These are phyloP conservation scores for Trichoderma sp. DNA, from an alignment of 2,329 filamentous ascomycete species.

Conservation along the genomic window DNA sequence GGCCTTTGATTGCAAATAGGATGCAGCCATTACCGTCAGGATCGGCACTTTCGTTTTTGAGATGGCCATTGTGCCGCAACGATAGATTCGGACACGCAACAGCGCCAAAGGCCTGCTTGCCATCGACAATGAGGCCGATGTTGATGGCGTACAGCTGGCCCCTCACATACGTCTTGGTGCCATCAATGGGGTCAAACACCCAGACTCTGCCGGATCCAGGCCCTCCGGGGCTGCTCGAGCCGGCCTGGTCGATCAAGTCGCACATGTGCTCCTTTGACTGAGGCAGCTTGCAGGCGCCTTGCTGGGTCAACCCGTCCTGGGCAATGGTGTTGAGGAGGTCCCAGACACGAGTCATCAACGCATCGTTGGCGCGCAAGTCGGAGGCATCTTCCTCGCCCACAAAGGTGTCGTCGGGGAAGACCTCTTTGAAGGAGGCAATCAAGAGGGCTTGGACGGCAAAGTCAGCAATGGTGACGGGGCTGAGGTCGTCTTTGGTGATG, in stretches of 20 bases:
- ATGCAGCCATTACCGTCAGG: constrained; percentile 49
- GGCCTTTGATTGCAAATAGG: constrained; percentile 50
- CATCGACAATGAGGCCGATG: constrained; percentile 53
- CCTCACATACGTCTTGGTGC: constrained; percentile 58
- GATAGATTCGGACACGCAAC: constrained; percentile 53
- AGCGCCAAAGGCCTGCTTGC: constrained; percentile 51
- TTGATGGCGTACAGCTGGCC: constrained; percentile 61
- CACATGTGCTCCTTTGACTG: constrained; percentile 49
- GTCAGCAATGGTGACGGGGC: constrained; percentile 60
- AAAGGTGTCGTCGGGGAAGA: constrained; percentile 54
- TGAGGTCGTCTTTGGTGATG: constrained; percentile 56
- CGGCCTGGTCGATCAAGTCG: constrained; percentile 56
- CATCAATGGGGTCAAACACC: constrained; percentile 64
- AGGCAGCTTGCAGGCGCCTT: constrained; percentile 38
- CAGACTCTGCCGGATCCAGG: constrained; percentile 47
- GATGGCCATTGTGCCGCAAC: constrained; percentile 40
- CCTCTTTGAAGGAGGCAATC: constrained; percentile 50
- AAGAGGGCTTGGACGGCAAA: constrained; percentile 61
- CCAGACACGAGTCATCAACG: constrained; percentile 52
- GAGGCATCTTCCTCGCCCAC: constrained; percentile 59
- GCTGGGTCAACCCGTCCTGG: constrained; percentile 31
- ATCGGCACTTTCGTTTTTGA: constrained; percentile 50
- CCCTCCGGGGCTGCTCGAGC: constrained; percentile 41
- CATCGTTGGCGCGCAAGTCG: constrained; percentile 46
- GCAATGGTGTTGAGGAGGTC: constrained; percentile 42